These are phyloP conservation scores for Xerocomus minutiporus DNA, from an alignment of 1,284 basidiomycete genomes.

Conservation along the genomic window DNA sequence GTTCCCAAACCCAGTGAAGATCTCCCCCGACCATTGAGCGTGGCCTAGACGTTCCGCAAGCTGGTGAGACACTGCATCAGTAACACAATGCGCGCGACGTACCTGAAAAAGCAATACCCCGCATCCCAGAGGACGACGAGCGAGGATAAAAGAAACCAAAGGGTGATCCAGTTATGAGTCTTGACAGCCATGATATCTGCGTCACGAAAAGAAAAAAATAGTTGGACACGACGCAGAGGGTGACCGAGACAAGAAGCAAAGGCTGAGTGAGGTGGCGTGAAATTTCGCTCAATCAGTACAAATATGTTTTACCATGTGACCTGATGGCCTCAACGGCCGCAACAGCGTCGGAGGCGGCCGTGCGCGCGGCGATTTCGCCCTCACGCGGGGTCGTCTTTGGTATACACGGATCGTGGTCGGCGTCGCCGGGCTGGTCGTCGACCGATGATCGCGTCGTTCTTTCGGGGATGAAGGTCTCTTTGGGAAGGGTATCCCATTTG, in stretches of 20 bases:
- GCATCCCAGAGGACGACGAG: conserved; percentile 66
- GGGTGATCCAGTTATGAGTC: conserved; percentile 57
- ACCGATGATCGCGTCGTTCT: background rate
- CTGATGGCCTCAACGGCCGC: background rate
- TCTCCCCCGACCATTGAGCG: conserved; percentile 74
- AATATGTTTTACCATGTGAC: background rate
- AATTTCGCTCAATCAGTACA: background rate
- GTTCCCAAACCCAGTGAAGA: conserved; percentile 84
- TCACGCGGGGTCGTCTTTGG: background rate
- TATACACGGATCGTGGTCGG: background rate
- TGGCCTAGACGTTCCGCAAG: conserved; percentile 36
- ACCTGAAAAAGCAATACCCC: conserved; percentile 70
- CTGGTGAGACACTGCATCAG: background rate
- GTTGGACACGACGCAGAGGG: background rate
- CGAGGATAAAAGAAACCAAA: conserved; percentile 64
- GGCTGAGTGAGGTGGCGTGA: background rate
- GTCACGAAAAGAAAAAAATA: background rate
- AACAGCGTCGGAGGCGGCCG: background rate
- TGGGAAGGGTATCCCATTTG: conserved; percentile 23
- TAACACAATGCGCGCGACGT: conserved; percentile 8
- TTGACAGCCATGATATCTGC: conserved; percentile 43
- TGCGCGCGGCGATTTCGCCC: background rate
- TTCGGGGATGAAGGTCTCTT: background rate
- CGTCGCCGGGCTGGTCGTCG: background rate
- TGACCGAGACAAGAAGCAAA: background rate